Evolutionary conservation across 192 early-diverging fungal species (phyloP).

Genomic region (Backusella australiensis): DNA sequence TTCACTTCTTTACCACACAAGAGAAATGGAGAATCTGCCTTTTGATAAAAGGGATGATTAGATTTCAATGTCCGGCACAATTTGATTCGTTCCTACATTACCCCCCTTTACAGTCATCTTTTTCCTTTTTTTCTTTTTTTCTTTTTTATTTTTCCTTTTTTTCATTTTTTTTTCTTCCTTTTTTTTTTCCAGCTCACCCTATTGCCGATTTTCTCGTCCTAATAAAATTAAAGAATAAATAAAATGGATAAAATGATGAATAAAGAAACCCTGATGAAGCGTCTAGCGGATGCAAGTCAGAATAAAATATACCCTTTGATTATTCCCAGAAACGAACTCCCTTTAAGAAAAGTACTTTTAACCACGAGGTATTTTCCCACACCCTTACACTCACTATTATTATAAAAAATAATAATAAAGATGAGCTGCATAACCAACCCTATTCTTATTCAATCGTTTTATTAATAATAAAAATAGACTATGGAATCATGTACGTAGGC

Average conservation of each 20-base stretch:
- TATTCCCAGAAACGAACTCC: constrained; percentile 18
- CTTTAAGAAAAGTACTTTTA: constrained; percentile 21
- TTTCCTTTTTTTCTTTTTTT: not conserved
- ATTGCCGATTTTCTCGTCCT: not conserved
- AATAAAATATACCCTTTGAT: constrained; percentile 17
- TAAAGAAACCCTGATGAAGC: constrained; percentile 17
- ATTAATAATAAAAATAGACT: not conserved
- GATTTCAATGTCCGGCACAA: not conserved
- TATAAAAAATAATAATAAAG: constrained; percentile 7
- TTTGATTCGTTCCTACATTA: not conserved
- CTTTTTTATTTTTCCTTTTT: not conserved
- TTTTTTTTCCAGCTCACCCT: not conserved
- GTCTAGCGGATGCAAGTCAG: constrained; percentile 19
- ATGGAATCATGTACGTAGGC: constrained; percentile 15
- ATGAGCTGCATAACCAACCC: not conserved
- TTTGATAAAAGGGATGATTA: not conserved
- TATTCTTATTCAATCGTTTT: not conserved
- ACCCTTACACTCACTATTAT: not conserved
- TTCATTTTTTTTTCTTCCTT: not conserved
- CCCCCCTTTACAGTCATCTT: not conserved
- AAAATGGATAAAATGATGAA: constrained; percentile 7
- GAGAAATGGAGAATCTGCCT: not conserved
- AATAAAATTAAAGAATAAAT: not conserved
- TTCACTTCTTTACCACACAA: not conserved
- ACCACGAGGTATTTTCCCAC: constrained; percentile 16